These are phyloP conservation scores for Platismatia glauca DNA, from an alignment of 495 filamentous ascomycete genomes.

Conservation along the genomic window DNA sequence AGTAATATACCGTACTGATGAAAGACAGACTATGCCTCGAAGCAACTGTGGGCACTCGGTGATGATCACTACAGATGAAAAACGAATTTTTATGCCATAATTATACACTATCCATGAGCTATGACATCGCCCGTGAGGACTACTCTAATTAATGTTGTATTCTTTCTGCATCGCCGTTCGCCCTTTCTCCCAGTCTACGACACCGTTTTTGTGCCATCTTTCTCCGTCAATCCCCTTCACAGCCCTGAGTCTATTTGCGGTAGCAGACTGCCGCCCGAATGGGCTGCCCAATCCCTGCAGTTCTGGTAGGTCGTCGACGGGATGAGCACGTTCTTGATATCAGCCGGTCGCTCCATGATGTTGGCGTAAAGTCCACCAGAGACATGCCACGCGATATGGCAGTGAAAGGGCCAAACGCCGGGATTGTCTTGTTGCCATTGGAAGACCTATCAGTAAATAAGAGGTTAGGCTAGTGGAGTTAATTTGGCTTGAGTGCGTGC, in stretches of 20 bases:
- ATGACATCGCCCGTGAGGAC: too few species aligned
- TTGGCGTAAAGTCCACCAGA: constrained; percentile 17
- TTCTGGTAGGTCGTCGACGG: constrained; percentile 10
- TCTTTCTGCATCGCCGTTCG: too few species aligned
- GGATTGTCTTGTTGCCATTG: constrained; percentile 18
- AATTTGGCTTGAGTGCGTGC: neutral
- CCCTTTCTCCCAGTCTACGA: too few species aligned
- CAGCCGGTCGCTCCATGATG: constrained; percentile 18
- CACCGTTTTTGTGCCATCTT: too few species aligned
- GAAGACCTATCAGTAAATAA: neutral
- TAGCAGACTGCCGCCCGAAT: constrained; percentile 3
- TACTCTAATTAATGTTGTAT: too few species aligned
- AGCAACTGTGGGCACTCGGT: too few species aligned
- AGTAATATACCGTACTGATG: too few species aligned
- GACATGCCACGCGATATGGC: constrained; percentile 28
- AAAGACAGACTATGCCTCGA: too few species aligned
- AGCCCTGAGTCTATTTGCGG: constrained; percentile 14
- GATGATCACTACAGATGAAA: too few species aligned
- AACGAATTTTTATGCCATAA: too few species aligned
- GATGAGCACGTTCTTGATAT: constrained; percentile 19
- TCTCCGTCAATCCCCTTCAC: neutral
- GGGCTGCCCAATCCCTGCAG: constrained; percentile 11
- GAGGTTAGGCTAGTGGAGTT: constrained; percentile 1
- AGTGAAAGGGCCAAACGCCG: constrained; percentile 22
- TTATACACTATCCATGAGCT: too few species aligned